Evolutionary conservation across 257 asterid genomes (phyloP), one percentile per base, ranked within the genome.

Genomic region (Thymus quinquecostatus): DNA sequence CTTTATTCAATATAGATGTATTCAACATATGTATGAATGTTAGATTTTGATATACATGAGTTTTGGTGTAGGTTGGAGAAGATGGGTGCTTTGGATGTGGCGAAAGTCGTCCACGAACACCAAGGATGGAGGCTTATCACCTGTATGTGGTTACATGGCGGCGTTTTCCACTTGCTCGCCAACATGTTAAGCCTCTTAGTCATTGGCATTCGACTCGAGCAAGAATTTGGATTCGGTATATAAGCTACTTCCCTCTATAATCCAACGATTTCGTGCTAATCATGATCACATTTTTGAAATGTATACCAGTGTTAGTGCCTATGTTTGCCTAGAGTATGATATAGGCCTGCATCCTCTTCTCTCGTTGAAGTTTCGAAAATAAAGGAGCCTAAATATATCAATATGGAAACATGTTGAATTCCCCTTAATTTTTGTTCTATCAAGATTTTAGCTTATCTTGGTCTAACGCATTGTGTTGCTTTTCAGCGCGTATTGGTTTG

Each of bases 81-180:
- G 84, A 81, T 92, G 95, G 98, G 98, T 66, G 98, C 98, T 57
- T 80, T 92, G 76, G 90, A 92, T 36, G 93, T 83, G 69, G 43
- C 69, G 75, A 92, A 87, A 86, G 96, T 92, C 68, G 87, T 92
- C 67, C 78, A 86, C 66, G 72, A 74, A 57, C 93, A 90, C 60
- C 79, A 92, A 80, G 97, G 91, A 4, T 92, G 97, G 96, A 94
- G 98, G 76, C 97, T 92, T 68, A 63, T 92, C 74, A 81, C 96
- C 34, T 89, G 98, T 72, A 84, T 90, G 84, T 92, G 98, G 98
- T 78, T 92, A 58, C 97, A 92, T 60, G 98, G 86, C 8, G 98
- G 98, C 36, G 87, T 92, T 77, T 78, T 92, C 72, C 98, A 92
- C 86, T 79, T 92, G 79, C 90, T 92, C 56, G 97, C 97, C 79